phyloP scores from a whole-genome alignment of 257 asterid species.

The Primulina huaijiensis region DNA sequence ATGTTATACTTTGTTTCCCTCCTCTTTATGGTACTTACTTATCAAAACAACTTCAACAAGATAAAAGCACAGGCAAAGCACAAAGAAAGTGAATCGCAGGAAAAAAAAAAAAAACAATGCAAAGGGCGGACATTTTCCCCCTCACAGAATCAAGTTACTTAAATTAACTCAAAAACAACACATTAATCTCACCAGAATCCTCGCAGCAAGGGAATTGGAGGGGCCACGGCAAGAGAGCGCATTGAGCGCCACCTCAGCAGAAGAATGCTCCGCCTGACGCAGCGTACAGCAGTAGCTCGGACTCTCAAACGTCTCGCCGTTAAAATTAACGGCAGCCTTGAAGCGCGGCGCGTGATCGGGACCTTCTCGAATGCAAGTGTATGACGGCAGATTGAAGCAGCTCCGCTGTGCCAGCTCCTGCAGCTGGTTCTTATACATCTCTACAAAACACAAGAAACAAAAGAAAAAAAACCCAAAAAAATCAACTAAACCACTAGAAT shows the following conservation, averaged over 20 bases:
- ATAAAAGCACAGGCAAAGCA: background rate
- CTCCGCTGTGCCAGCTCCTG: constrained; percentile 95
- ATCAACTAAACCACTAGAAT: constrained; percentile 15
- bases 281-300: constrained; percentile 82
- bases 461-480: background rate
- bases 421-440: constrained; percentile 85
- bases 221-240: constrained; percentile 71
- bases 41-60: background rate
- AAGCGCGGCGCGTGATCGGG: constrained; percentile 96
- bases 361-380: constrained; percentile 72
- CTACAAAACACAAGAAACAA: constrained; percentile 11
- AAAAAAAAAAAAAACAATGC: background rate
- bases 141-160: background rate
- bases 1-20: background rate
- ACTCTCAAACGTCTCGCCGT: constrained; percentile 79
- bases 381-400: constrained; percentile 87
- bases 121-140: background rate
- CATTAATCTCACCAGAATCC: constrained; percentile 48
- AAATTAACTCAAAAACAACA: background rate
- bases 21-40: background rate
- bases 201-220: constrained; percentile 70
- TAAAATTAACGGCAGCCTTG: constrained; percentile 72
- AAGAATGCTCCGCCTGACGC: constrained; percentile 87
- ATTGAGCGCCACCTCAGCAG: constrained; percentile 83
- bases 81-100: background rate